Percentiles rank a stretch among this genome's conserved stretches.
These are phyloP conservation scores for Parasarocladium wereldwijsianum DNA, from an alignment of 2,329 filamentous ascomycete genomes.

Conservation along the genomic window DNA sequence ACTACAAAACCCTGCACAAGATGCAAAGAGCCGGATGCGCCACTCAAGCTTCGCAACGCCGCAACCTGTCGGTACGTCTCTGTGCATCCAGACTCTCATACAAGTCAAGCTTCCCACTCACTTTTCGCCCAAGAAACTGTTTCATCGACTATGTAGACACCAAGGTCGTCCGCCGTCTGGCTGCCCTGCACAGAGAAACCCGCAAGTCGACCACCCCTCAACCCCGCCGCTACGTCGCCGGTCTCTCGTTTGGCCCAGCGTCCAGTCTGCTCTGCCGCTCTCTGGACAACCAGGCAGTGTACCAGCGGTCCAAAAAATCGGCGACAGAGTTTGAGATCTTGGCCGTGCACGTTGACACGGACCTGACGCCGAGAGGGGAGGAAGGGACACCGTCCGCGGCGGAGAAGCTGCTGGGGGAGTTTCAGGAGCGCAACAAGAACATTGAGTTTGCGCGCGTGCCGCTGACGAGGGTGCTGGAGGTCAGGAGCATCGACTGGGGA, in stretches of 20 bases:
- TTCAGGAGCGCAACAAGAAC: slow-evolving; percentile 48
- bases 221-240: slow-evolving; percentile 46
- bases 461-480: slow-evolving; percentile 45
- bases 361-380: slow-evolving; percentile 11
- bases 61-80: slow-evolving; percentile 17
- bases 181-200: slow-evolving; percentile 33
- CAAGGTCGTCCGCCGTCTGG: slow-evolving; percentile 64
- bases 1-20: slow-evolving; percentile 14
- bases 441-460: slow-evolving; percentile 48
- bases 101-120: slow-evolving; percentile 3
- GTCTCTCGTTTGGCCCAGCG: slow-evolving; percentile 70
- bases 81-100: background rate
- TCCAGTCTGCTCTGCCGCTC: slow-evolving; percentile 67
- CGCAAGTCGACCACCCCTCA: slow-evolving; percentile 18
- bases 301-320: slow-evolving; percentile 50
- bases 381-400: slow-evolving; percentile 16
- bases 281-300: slow-evolving; percentile 31
- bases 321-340: slow-evolving; percentile 54
- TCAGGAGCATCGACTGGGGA: slow-evolving; percentile 38
- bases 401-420: slow-evolving; percentile 31
- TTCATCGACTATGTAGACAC: slow-evolving; percentile 63
- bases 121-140: slow-evolving; percentile 33
- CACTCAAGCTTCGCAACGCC: slow-evolving; percentile 15
- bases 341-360: slow-evolving; percentile 39
- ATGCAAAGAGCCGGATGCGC: slow-evolving; percentile 17